Evolutionary conservation across 257 asterid species (phyloP), one percentile per base, ranked within the genome.

Genomic region (Misopates orontium): DNA sequence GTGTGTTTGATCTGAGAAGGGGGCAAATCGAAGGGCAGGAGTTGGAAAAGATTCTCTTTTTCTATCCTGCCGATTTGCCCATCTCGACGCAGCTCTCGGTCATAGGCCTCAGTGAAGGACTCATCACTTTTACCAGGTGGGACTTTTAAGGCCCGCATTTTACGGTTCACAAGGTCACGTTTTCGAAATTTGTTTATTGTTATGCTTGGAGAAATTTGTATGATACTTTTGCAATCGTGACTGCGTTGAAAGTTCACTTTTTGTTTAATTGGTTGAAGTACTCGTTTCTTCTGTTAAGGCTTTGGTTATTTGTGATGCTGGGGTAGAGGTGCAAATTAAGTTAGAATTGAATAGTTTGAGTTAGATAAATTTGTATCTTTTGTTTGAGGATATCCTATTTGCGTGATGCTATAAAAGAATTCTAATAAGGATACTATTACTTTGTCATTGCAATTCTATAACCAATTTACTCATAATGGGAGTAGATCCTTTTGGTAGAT

Each of bases 21-120:
- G 99, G 99, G 23, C 97, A 94, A 66, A 82, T 83, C 57, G 99
- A 94, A 82, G 99, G 99, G 58, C 95, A 88, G 81, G 99, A 94
- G 78, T 75, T 90, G 75, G 99, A 94, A 67, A 94, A 94, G 85
- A 90, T 94, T 75, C 86, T 94, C 62, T 94, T 83, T 71, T 94
- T 94, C 80, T 85, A 84, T 78, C 99, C 98, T 44, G 75, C 85
- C 23, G 96, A 89, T 84, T 68, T 88, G 51, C 85, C 97, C 56
- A 73, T 90, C 44, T 68, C 96, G 10, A 70, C 75, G 15, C 97
- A 90, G 75, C 95, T 90, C 36, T 94, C 99, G 1, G 95, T 94
- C 39, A 88, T 86, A 48, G 99, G 99, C 60, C 97, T 94, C 44
- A 87, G 96, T 49, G 96, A 89, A 82, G 96, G 95, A 44, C 87